Evolutionary conservation across 1,284 basidiomycete species (phyloP), one percentile per base, ranked within the genome.

Genomic region (Fomitopsis pinicola): DNA sequence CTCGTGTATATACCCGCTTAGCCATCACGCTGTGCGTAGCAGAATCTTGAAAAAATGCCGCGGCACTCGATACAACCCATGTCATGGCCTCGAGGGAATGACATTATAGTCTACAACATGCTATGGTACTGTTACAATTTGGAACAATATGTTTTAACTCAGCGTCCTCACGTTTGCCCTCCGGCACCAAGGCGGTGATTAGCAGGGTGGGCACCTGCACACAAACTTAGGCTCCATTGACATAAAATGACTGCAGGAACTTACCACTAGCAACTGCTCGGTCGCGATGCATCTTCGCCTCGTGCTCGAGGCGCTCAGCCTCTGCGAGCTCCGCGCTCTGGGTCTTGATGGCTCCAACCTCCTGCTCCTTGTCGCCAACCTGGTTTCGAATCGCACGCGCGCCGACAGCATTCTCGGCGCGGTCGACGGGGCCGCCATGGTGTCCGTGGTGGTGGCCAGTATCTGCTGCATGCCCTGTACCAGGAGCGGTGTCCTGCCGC

Each of bases 321-420:
- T 83, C 81, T n/a, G 76, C 73, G 22, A 85, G 71, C 66, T 84
- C 83, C 5, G 72, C 66, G 38, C 78, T 76, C 70, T 84, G 83
- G 17, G 75, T 64, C 63, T 80, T 81, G 57, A 79, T 66, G 0
- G 77, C 72, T 26, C 77, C 72, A 0, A 82, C 82, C 72, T 83
- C 82, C 77, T 78, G 76, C 67, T 85, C 80, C 68, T 84, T 85
- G 74, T 82, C 76, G 45, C 78, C 61, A 10, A 82, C 83, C 66
- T 81, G 82, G 14, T 75, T 77, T 66, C 82, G 81, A 45, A 85
- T 71, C 0, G 78, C 72, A 46, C 76, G 73, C 67, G 80, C 82
- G 33, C 83, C 80, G 50, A 85, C 68, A 46, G 80, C 61, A 7
- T 75, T 67, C 5, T 83, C 84, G 36, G 82, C 67, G 63, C 52